Evolutionary conservation across 75 land plant genomes (phyloP).

Genomic region (Cunninghamia lanceolata): DNA sequence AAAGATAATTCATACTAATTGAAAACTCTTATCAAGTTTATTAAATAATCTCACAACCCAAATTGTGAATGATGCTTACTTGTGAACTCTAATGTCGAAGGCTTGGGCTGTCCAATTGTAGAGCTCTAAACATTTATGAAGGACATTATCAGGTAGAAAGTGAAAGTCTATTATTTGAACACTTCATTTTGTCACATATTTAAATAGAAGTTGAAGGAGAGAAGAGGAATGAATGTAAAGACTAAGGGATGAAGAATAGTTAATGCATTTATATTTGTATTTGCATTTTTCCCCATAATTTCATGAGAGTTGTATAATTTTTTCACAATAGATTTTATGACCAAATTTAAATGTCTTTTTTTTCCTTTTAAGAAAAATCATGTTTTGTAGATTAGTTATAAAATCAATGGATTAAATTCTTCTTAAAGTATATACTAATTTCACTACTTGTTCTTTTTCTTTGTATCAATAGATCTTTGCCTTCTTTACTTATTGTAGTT

Average conservation of each 20-base stretch:
- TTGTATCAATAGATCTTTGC: too few relatives aligned
- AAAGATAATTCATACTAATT: too few relatives aligned
- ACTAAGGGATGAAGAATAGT: background rate
- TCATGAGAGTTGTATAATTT: background rate
- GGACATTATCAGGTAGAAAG: background rate
- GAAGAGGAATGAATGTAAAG: background rate
- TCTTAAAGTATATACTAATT: background rate
- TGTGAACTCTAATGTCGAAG: too few relatives aligned
- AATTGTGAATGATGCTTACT: too few relatives aligned
- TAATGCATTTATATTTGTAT: background rate
- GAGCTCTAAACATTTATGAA: background rate
- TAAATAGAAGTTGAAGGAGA: background rate
- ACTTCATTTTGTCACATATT: background rate
- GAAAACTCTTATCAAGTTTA: too few relatives aligned
- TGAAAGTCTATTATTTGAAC: background rate
- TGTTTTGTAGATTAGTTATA: background rate
- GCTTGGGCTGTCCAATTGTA: background rate
- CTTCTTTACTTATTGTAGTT: too few relatives aligned
- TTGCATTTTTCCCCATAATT: background rate
- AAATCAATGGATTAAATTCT: background rate
- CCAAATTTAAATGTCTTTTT: too few relatives aligned
- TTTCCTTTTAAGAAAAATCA: background rate
- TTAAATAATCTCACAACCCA: too few relatives aligned
- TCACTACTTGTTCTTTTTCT: background rate
- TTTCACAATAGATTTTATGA: background rate